phyloP scores from a whole-genome alignment of 148 eudicot genomes.

The Polygonum aviculare region DNA sequence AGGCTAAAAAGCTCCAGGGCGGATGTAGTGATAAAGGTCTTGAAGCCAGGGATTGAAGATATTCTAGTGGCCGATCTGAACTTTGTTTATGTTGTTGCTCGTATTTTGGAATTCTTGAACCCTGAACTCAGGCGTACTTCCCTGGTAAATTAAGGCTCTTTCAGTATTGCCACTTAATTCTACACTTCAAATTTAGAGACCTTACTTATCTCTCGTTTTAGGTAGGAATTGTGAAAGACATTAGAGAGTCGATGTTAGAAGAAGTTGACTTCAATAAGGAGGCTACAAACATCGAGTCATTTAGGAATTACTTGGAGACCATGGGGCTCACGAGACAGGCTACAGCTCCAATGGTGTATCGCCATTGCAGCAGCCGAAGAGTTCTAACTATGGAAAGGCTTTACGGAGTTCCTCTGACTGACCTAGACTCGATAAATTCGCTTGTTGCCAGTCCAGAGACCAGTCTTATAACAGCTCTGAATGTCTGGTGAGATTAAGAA shows the following conservation, averaged over 20 bases:
- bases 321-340: conserved; percentile 89
- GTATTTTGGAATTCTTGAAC: conserved; percentile 81
- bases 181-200: neutral
- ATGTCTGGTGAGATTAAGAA: conserved; percentile 68
- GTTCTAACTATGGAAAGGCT: conserved; percentile 98
- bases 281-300: conserved; percentile 82
- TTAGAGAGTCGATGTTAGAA: conserved; percentile 94
- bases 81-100: conserved; percentile 85
- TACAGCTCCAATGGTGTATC: conserved; percentile 87
- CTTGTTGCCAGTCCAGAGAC: conserved; percentile 82
- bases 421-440: conserved; percentile 86
- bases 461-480: conserved; percentile 89
- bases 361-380: conserved; percentile 57
- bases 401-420: conserved; percentile 97
- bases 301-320: conserved; percentile 66
- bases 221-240: conserved; percentile 94
- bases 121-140: conserved; percentile 91
- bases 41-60: conserved; percentile 98
- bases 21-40: conserved; percentile 90
- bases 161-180: neutral
- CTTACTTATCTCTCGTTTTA: conserved; percentile 18
- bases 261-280: conserved; percentile 94
- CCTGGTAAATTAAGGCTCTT: conserved; percentile 41
- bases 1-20: conserved; percentile 74
- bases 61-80: conserved; percentile 87